Conservation (phyloP, 2,329 filamentous ascomycete genomes). For the Parascedosporium putredinis region DNA sequence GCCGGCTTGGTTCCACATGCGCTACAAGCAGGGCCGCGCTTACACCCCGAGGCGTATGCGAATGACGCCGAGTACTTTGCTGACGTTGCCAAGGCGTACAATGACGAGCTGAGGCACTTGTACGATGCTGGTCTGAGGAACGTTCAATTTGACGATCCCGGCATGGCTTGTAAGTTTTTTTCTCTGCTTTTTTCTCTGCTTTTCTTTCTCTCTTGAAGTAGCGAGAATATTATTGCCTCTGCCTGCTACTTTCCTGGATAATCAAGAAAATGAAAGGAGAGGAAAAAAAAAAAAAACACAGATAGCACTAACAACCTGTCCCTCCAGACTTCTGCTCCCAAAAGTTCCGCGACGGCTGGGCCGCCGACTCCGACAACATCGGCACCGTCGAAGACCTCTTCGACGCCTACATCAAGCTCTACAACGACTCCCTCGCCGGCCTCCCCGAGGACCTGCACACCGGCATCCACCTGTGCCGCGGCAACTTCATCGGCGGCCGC, state of each 20-base stretch:
- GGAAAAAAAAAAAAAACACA: not conserved
- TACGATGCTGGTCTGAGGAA: constrained; percentile 54
- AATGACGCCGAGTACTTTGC: constrained; percentile 45
- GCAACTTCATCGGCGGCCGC: constrained; percentile 55
- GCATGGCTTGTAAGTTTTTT: constrained; percentile 48
- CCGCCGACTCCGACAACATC: constrained; percentile 55
- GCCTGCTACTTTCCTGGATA: too few species aligned
- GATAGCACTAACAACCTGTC: not conserved
- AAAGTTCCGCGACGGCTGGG: constrained; percentile 61
- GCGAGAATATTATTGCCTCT: too few species aligned
- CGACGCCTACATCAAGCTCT: constrained; percentile 65
- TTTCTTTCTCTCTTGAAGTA: too few species aligned
- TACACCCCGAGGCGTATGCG: constrained; percentile 17
- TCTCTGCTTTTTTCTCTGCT: not conserved
- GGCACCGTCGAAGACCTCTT: constrained; percentile 54
- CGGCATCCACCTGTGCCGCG: constrained; percentile 64
- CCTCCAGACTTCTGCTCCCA: constrained; percentile 62
- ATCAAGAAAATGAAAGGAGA: too few species aligned
- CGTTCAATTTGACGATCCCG: constrained; percentile 59
- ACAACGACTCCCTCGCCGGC: constrained; percentile 59
- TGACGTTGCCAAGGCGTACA: constrained; percentile 56
- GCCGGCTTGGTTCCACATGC: constrained; percentile 27
- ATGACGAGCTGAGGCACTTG: constrained; percentile 48
- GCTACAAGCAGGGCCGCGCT: constrained; percentile 17
- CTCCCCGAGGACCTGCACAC: constrained; percentile 61